Conservation (phyloP, 306 rosid species). For the Fagus crenata region DNA sequence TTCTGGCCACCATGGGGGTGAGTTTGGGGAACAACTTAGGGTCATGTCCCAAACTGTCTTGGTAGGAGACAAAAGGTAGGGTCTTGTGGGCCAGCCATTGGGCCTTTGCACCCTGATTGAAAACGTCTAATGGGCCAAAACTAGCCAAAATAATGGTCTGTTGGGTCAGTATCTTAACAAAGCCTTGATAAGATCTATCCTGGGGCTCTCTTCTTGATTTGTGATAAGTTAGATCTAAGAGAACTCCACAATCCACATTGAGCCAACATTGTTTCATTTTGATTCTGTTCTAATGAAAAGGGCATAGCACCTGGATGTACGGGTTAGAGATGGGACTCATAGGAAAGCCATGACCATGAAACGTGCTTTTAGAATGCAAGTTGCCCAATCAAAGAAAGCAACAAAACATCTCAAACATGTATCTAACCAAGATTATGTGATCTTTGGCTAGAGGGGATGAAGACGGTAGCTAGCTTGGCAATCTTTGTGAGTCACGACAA, state of each 20-base stretch:
- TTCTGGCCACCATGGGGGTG: conserved; percentile 30
- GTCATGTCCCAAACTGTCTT: conserved; percentile 46
- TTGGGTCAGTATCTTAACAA: conserved; percentile 28
- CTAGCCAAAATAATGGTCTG: conserved; percentile 15
- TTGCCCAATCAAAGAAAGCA: conserved; percentile 65
- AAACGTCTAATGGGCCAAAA: conserved; percentile 33
- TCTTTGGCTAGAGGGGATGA: conserved; percentile 17
- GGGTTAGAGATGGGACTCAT: conserved; percentile 54
- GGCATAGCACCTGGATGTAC: conserved; percentile 10
- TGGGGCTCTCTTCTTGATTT: conserved; percentile 31
- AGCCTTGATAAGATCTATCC: conserved; percentile 37
- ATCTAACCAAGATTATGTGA: conserved; percentile 39
- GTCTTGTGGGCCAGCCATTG: conserved; percentile 40
- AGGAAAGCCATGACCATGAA: conserved; percentile 59
- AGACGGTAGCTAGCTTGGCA: conserved; percentile 13
- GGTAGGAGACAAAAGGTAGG: conserved; percentile 8
- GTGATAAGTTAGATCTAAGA: conserved; percentile 23
- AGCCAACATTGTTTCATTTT: conserved; percentile 6
- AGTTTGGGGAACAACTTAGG: conserved; percentile 28
- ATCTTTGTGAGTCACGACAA: conserved; percentile 24
- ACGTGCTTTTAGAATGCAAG: conserved; percentile 58
- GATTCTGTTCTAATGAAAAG: conserved; percentile 29
- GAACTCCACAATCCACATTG: conserved; percentile 32
- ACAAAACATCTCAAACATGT: conserved; percentile 45
- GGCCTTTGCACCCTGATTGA: conserved; percentile 21